Conservation (phyloP, 2,329 filamentous ascomycete genomes). For the Chaetomiaceae sp. region DNA sequence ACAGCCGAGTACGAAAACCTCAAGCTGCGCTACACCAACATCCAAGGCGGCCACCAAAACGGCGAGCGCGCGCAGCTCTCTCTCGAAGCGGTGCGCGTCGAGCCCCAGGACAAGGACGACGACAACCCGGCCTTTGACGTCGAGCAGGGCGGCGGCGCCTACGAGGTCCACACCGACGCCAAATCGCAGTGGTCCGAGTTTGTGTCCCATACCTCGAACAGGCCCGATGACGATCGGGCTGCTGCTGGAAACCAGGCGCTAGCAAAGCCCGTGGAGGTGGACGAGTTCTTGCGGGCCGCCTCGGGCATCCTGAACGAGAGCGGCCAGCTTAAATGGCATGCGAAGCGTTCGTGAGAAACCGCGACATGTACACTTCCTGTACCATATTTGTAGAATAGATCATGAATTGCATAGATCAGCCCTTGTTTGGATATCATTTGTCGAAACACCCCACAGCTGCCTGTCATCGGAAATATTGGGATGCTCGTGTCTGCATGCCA, state of each 20-base stretch:
- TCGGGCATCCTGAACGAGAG: slow-evolving; percentile 3
- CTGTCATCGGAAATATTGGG: no score
- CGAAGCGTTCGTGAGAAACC: neutral
- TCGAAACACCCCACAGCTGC: no score
- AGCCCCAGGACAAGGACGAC: neutral
- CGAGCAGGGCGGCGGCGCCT: neutral
- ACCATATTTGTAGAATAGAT: slow-evolving; percentile 5
- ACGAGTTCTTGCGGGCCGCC: slow-evolving; percentile 1
- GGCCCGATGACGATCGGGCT: neutral
- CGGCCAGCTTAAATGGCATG: slow-evolving; percentile 14
- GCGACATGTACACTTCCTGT: neutral
- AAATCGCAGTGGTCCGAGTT: neutral
- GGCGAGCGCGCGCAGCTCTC: slow-evolving; percentile 48
- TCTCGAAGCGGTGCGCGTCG: slow-evolving; percentile 35
- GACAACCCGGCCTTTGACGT: neutral
- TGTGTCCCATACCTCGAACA: neutral
- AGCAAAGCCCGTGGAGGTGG: neutral
- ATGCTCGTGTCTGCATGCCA: no score
- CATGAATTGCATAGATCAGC: neutral
- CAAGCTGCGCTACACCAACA: slow-evolving; percentile 46
- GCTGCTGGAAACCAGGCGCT: neutral
- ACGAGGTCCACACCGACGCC: neutral
- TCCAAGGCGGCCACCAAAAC: slow-evolving; percentile 48
- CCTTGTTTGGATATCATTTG: neutral
- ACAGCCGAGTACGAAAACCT: slow-evolving; percentile 40